A percentile compares a stretch with the other conserved stretches of the same genome.
phyloP scores from a whole-genome alignment of 192 early-diverging fungal species.

The Coemansia aciculifera region DNA sequence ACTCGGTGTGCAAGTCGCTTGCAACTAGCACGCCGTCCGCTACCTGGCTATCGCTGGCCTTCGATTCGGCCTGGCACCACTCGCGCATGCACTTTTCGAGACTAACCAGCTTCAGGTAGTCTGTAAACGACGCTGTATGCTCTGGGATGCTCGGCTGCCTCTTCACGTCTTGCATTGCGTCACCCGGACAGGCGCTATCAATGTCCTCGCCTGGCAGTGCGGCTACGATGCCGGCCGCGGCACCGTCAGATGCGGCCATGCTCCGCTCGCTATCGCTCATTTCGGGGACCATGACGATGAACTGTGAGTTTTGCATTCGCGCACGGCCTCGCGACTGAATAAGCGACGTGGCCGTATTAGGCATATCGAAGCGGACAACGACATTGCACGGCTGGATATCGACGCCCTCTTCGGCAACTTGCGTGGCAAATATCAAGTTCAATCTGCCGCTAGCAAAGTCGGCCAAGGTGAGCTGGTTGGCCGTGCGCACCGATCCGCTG shows the following conservation, averaged over 20 bases:
- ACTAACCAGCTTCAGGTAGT: slow-evolving; percentile 44
- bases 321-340: slow-evolving; percentile 93
- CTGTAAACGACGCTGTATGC: slow-evolving; percentile 31
- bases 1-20: slow-evolving; percentile 20
- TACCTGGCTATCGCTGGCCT: not conserved
- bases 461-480: slow-evolving; percentile 55
- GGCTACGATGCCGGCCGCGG: not conserved
- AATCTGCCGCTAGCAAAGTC: slow-evolving; percentile 66
- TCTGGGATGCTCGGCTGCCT: slow-evolving; percentile 14
- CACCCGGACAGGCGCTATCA: not conserved
- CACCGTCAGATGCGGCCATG: not conserved
- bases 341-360: slow-evolving; percentile 69
- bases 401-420: slow-evolving; percentile 93
- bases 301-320: slow-evolving; percentile 69
- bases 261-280: slow-evolving; percentile 18
- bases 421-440: slow-evolving; percentile 86
- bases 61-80: slow-evolving; percentile 55
- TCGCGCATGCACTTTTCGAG: slow-evolving; percentile 64
- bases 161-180: not conserved
- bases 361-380: slow-evolving; percentile 83
- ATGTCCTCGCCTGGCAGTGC: not conserved
- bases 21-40: slow-evolving; percentile 21
- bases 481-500: slow-evolving; percentile 29
- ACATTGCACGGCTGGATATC: slow-evolving; percentile 92
- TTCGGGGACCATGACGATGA: slow-evolving; percentile 68